Conservation (phyloP, 2,329 filamentous ascomycete genomes). For the Aspergillus fischeri region DNA sequence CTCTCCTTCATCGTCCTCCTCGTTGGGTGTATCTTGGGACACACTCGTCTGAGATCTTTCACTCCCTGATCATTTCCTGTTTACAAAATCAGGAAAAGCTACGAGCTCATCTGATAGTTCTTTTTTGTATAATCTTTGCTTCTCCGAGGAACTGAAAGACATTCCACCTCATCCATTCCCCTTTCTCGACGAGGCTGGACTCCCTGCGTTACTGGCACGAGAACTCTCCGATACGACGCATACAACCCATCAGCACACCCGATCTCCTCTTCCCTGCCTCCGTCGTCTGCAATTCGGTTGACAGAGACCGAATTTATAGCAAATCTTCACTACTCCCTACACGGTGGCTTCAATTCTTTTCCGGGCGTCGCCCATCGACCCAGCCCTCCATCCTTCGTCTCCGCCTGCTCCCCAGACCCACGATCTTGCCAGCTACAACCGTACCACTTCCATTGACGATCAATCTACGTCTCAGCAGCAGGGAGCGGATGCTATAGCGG, state of each 20-base stretch:
- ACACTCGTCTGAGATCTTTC: neutral
- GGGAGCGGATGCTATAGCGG: conserved; percentile 39
- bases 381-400: conserved; percentile 44
- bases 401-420: conserved; percentile 37
- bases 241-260: neutral
- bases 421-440: conserved; percentile 36
- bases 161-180: conserved; percentile 15
- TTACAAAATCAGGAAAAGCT: neutral
- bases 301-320: conserved; percentile 29
- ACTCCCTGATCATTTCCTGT: neutral
- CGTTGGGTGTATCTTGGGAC: neutral
- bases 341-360: conserved; percentile 57
- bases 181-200: conserved; percentile 22
- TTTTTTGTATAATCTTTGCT: neutral
- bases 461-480: conserved; percentile 46
- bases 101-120: neutral
- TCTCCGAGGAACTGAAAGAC: conserved; percentile 8
- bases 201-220: conserved; percentile 10
- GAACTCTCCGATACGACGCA: conserved; percentile 2
- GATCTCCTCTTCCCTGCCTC: conserved; percentile 1
- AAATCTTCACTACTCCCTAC: conserved; percentile 49
- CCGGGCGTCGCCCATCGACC: conserved; percentile 56
- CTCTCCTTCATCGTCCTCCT: neutral
- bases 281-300: conserved; percentile 27
- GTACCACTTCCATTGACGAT: conserved; percentile 44